A percentile compares a stretch with the other conserved stretches of the same genome.
These are phyloP conservation scores for Larix sibirica DNA, from an alignment of 83 land plant genomes.

Conservation along the genomic window DNA sequence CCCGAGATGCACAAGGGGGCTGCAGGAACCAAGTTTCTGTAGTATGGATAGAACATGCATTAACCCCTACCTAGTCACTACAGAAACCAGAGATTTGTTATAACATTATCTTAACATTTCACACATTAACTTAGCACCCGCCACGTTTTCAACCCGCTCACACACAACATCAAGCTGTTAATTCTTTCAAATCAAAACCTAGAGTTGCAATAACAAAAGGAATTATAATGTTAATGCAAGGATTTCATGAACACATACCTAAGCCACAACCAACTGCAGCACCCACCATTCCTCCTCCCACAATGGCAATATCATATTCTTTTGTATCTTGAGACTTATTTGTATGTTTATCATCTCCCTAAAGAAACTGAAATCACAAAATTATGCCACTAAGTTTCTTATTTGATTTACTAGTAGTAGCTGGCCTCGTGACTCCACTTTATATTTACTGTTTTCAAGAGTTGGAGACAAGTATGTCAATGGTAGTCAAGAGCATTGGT, in stretches of 20 bases:
- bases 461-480: background rate
- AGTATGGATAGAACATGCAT: too few relatives aligned
- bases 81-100: too few relatives aligned
- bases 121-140: too few relatives aligned
- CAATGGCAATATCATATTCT: conserved; percentile 55
- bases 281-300: conserved; percentile 87
- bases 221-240: background rate
- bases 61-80: too few relatives aligned
- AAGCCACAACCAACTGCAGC: conserved; percentile 67
- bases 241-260: conserved; percentile 33
- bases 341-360: conserved; percentile 3
- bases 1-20: too few relatives aligned
- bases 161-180: background rate
- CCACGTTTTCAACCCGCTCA: background rate
- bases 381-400: background rate
- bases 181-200: background rate
- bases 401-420: background rate
- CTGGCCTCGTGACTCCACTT: background rate
- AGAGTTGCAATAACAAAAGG: background rate
- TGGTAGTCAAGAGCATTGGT: background rate
- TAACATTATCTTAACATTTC: too few relatives aligned
- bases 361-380: background rate
- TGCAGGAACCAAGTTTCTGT: too few relatives aligned
- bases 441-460: background rate
- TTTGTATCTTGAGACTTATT: conserved; percentile 5